These are phyloP conservation scores for Paxillus ammoniavirescens DNA, from an alignment of 768 basidiomycete genomes.

Conservation along the genomic window DNA sequence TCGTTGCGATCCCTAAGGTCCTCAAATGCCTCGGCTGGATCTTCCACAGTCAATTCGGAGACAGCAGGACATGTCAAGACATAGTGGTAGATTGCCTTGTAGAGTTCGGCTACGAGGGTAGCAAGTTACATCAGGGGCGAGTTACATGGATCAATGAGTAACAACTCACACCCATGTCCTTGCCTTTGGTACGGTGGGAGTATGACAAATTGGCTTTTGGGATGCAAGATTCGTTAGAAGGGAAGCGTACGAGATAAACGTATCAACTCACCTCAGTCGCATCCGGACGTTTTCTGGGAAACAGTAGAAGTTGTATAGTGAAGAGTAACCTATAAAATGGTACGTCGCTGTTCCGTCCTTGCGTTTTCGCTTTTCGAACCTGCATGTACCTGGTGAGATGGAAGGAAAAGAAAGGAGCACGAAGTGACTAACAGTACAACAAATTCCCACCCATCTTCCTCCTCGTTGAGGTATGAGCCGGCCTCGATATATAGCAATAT, in stretches of 20 bases:
- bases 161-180: conserved; percentile 82
- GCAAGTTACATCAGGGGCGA: not conserved
- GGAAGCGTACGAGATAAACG: not conserved
- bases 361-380: conserved; percentile 82
- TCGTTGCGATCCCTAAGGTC: conserved; percentile 94
- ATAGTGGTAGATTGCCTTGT: conserved; percentile 80
- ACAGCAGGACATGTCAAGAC: conserved; percentile 63
- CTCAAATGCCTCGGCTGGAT: conserved; percentile 97
- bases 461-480: conserved; percentile 92
- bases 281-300: conserved; percentile 89
- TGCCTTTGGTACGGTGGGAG: conserved; percentile 85
- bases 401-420: not conserved
- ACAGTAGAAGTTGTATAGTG: conserved; percentile 93
- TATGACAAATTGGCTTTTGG: conserved; percentile 86
- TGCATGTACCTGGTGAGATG: conserved; percentile 25
- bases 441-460: conserved; percentile 95
- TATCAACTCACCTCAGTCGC: conserved; percentile 67
- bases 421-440: conserved; percentile 66
- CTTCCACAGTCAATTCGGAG: conserved; percentile 95
- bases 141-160: not conserved
- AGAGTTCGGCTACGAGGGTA: conserved; percentile 67
- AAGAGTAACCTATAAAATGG: conserved; percentile 94
- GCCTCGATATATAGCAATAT: conserved; percentile 94
- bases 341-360: conserved; percentile 59
- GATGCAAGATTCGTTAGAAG: not conserved